Base-by-base conservation (phyloP, 2,329 filamentous ascomycete genomes). In the Pleoardoris graminearum region DNA sequence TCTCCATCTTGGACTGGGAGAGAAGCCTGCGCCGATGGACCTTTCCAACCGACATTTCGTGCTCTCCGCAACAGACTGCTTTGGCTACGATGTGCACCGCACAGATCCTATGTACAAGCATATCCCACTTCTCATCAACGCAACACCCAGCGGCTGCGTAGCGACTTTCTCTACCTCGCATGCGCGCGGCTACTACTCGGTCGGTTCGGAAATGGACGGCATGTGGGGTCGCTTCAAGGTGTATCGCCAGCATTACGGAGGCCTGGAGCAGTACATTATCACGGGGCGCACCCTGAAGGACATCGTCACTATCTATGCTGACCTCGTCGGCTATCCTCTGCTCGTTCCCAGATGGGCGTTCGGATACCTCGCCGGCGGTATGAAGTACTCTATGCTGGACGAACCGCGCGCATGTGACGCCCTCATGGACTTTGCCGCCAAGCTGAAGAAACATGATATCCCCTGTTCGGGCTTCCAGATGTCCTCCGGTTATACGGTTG, bases 101-200 rank as follows among this genome's bases (percentile, higher is more conserved):
- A 87, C 86, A 2, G 87, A 90, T 67, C 87, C 87, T 0, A 76
- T 90, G 48, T 90, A 90, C 75, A 90, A 91, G 72, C 85, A 90
- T 62, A 88, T 90, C 33, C 88, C 88, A 0, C 78, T 90, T 0
- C 76, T 91, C 23, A 86, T 90, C 70, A 88, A 88, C 50, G 84
- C 82, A 0, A 86, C 83, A 0, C 81, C 85, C 0, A 65, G 80
- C 2, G 87, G 86, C 0, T 87, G 83, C 45, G 80, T 90, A 0
- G 87, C 80, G 0, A 80, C 86, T 16, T 88, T 90, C 68, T 89
- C 87, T 0, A 86, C 85, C 0, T 83, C 82, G 2, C 85, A 90
- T 63, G 77, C 80, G 0, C 76, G 87, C 46, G 86, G 85, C 0
- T 80, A 79, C 14, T 90, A 85, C 76, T 82, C 82, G 7, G 77